Evolutionary conservation across 108 stramenopile species (phyloP).

Genomic region (Mayamaea pseudoterrestris): DNA sequence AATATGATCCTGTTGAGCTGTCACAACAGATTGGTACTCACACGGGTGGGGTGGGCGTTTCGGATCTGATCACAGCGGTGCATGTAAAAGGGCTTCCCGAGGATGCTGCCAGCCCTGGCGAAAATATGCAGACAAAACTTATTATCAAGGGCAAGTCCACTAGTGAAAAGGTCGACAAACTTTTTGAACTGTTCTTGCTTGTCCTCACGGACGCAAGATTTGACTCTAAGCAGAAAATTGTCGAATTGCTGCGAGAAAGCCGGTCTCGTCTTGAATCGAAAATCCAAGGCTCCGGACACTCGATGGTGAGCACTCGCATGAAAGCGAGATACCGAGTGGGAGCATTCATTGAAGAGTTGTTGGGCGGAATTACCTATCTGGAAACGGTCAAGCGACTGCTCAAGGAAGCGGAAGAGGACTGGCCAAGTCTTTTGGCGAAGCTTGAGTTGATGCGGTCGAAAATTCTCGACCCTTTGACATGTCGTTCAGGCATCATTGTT

Average conservation of each 20-base stretch:
- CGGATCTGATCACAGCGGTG: constrained; percentile 49
- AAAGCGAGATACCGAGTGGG: constrained; percentile 68
- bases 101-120: constrained; percentile 37
- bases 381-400: constrained; percentile 63
- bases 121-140: constrained; percentile 65
- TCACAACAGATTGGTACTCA: constrained; percentile 72
- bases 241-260: constrained; percentile 88
- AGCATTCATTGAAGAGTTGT: constrained; percentile 87
- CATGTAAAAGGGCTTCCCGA: constrained; percentile 42
- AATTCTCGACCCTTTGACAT: constrained; percentile 52
- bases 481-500: constrained; percentile 77
- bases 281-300: constrained; percentile 76
- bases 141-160: constrained; percentile 74
- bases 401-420: constrained; percentile 88
- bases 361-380: constrained; percentile 79
- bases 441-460: constrained; percentile 77
- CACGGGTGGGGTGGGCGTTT: constrained; percentile 76
- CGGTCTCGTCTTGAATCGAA: constrained; percentile 58
- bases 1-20: constrained; percentile 75
- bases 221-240: constrained; percentile 70
- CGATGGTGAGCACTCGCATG: constrained; percentile 66
- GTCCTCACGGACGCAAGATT: constrained; percentile 83
- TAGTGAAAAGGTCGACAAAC: constrained; percentile 74
- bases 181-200: constrained; percentile 77
- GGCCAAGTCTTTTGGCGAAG: constrained; percentile 71